Evolutionary conservation across 1,284 basidiomycete species (phyloP), one percentile per base, ranked within the genome.

Genomic region (Leccinum huronense): DNA sequence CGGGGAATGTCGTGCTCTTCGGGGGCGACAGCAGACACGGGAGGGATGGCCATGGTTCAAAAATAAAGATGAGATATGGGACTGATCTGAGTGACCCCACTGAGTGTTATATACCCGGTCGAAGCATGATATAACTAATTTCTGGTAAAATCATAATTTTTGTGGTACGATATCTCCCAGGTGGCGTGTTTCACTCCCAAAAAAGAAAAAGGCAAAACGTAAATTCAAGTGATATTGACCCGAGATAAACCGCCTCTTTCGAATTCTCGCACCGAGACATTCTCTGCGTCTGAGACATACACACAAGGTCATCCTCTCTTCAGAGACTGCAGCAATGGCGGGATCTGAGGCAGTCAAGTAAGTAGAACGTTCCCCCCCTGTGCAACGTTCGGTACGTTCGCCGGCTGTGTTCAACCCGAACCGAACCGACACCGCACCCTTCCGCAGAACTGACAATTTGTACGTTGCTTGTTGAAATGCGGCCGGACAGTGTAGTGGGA

Each of bases 1-100:
- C 94, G 91, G 58, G 81, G 71, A 8, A 70, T 62, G 59, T 71
- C 69, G 36, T 66, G 59, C 14, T 64, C 65, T 40, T 71, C 61
- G 42, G 65, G 45, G 7, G 68, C 8, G 56, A 60, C 14, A 42
- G 45, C 42, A 19, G 66, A 61, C 3, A 58, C 56, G 9, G 70
- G 64, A 23, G 23, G 23, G 45, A 69, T 71, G 51, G 72, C 68
- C 71, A 72, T 71, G 31, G 33, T 27, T 61, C 55, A 42, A 14
- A 36, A 48, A 60, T 58, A 58, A 60, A 23, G 34, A 34, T 34
- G 34, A 10, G 36, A 38, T 38, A 38, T 38, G 65, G 3, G 53
- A 38, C 36, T 38, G 36, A 36, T 36, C 36, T 36, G 36, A 36
- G 36, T 6, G 36, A 38, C 31, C 36, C 11, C 14, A 23, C 23